Evolutionary conservation across 169 alveolate genomes (phyloP).

Genomic region (Plasmodium berghei): DNA sequence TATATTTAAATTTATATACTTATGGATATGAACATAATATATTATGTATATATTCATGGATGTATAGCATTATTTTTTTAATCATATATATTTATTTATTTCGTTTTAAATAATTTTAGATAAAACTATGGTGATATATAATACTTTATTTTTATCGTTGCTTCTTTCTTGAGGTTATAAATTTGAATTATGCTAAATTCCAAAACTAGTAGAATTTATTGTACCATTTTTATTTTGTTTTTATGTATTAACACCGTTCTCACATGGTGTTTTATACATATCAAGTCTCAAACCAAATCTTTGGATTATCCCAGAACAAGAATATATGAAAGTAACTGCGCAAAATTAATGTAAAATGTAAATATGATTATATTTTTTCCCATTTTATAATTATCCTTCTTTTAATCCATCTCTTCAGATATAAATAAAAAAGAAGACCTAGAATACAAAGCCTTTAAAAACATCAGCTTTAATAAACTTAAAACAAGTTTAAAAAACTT

Average conservation of each 20-base stretch:
- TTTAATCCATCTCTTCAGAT: constrained; percentile 12
- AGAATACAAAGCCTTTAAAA: constrained; percentile 66
- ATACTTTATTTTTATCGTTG: background rate
- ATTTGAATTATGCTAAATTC: constrained; percentile 51
- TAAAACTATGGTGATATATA: constrained; percentile 4
- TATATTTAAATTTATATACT: background rate
- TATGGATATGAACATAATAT: background rate
- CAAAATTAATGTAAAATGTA: background rate
- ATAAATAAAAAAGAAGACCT: constrained; percentile 58
- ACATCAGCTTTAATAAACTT: constrained; percentile 66
- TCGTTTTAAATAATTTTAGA: constrained; percentile 11
- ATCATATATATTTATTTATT: too few relatives aligned
- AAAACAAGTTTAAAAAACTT: constrained; percentile 63
- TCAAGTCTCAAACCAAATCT: background rate
- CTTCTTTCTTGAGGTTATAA: background rate
- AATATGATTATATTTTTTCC: background rate
- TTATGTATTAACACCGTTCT: constrained; percentile 9
- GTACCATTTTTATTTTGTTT: constrained; percentile 15
- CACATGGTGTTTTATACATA: constrained; percentile 13
- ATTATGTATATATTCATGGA: background rate
- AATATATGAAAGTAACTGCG: background rate
- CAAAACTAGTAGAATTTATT: constrained; percentile 18
- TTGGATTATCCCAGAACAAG: background rate
- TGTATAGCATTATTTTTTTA: background rate
- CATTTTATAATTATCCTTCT: background rate